These are phyloP conservation scores for Penstemon barbatus DNA, from an alignment of 257 asterid species.

Conservation along the genomic window DNA sequence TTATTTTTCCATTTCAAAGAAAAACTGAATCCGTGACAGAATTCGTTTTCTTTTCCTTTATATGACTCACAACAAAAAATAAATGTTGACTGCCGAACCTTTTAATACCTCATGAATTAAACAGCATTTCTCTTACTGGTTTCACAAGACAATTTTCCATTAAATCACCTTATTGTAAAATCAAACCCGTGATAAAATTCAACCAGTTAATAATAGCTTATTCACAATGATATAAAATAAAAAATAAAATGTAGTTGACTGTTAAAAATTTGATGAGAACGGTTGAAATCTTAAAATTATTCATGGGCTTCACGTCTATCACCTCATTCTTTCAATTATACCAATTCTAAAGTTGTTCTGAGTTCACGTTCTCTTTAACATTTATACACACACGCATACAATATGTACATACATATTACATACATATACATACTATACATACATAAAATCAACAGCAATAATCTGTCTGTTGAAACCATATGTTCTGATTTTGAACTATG, in stretches of 20 bases:
- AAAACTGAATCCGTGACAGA: too few species aligned
- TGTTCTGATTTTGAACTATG: constrained; percentile 38
- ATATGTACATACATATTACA: too few species aligned
- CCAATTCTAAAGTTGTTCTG: constrained; percentile 24
- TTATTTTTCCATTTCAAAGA: too few species aligned
- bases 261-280: constrained; percentile 13
- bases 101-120: too few species aligned
- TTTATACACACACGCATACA: background rate
- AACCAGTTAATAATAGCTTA: background rate
- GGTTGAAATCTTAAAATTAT: constrained; percentile 39
- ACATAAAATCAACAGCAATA: background rate
- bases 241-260: constrained; percentile 11
- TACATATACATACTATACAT: too few species aligned
- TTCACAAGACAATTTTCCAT: too few species aligned
- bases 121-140: too few species aligned
- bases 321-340: constrained; percentile 30
- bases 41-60: too few species aligned
- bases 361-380: constrained; percentile 18
- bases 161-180: background rate
- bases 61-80: too few species aligned
- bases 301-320: constrained; percentile 67
- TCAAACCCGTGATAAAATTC: constrained; percentile 34
- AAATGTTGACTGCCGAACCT: too few species aligned
- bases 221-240: background rate
- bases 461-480: background rate